Evolutionary conservation across 805 yeast genomes (phyloP).

Genomic region (Lachancea fermentati): DNA sequence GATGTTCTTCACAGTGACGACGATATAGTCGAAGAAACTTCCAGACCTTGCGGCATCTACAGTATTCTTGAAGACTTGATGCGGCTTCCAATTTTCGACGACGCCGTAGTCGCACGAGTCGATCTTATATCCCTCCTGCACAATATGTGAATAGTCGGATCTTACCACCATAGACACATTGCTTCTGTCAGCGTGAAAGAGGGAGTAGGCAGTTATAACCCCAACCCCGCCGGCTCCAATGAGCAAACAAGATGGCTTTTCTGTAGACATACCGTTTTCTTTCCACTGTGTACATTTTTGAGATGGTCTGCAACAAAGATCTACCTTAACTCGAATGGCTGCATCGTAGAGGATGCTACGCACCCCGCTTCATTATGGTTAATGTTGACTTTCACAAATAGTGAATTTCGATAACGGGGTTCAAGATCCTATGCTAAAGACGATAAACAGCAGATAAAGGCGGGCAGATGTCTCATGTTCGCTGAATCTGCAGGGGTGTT

Average conservation of each 20-base stretch:
- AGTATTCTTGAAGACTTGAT: constrained; percentile 41
- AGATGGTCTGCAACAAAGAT: too few species aligned
- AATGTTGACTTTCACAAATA: too few species aligned
- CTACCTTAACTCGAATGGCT: too few species aligned
- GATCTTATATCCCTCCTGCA: constrained; percentile 49
- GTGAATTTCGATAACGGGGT: too few species aligned
- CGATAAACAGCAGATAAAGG: too few species aligned
- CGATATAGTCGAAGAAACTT: constrained; percentile 47
- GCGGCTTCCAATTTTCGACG: constrained; percentile 50
- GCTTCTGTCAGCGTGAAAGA: constrained; percentile 43
- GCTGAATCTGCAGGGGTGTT: too few species aligned
- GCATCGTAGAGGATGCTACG: too few species aligned
- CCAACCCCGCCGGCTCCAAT: constrained; percentile 90
- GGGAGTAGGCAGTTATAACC: constrained; percentile 62
- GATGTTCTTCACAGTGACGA: constrained; percentile 60
- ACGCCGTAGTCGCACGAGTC: constrained; percentile 60
- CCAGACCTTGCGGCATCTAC: constrained; percentile 43
- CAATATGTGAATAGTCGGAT: constrained; percentile 53
- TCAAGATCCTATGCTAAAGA: too few species aligned
- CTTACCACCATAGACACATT: constrained; percentile 59
- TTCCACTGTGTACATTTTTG: too few species aligned
- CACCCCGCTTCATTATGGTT: too few species aligned
- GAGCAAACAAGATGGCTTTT: constrained; percentile 33
- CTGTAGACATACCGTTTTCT: background rate
- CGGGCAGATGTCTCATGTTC: too few species aligned